These are phyloP conservation scores for Clitopilus hobsonii DNA, from an alignment of 768 basidiomycete genomes.

Conservation along the genomic window DNA sequence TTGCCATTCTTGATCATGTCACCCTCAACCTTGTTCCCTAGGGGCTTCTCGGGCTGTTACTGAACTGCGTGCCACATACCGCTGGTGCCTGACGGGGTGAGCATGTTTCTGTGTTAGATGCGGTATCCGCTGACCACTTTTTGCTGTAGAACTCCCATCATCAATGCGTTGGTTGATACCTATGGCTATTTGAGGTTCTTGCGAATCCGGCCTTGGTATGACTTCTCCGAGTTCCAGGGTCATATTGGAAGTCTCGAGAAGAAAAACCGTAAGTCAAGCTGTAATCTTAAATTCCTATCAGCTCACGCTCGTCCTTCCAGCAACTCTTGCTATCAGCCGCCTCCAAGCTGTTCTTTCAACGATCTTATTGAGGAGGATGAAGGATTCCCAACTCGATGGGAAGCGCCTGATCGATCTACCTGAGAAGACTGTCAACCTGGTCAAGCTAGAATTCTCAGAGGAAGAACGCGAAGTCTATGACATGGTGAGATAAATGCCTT, in stretches of 20 bases:
- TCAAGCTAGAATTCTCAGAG: slow-evolving; percentile 48
- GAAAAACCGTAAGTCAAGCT: slow-evolving; percentile 39
- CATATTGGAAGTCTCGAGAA: slow-evolving; percentile 39
- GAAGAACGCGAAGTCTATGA: slow-evolving; percentile 66
- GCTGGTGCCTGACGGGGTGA: slow-evolving; percentile 68
- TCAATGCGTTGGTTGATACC: slow-evolving; percentile 55
- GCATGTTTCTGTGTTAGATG: slow-evolving; percentile 4
- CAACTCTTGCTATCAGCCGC: slow-evolving; percentile 49
- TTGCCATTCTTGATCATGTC: background rate
- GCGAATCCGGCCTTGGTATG: slow-evolving; percentile 42
- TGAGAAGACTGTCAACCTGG: slow-evolving; percentile 44
- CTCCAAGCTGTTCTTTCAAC: slow-evolving; percentile 53
- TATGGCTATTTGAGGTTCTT: slow-evolving; percentile 44
- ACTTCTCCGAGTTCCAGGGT: slow-evolving; percentile 34
- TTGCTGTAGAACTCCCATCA: slow-evolving; percentile 53
- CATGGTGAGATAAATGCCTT: too few species aligned
- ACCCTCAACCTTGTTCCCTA: slow-evolving; percentile 11
- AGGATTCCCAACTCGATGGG: slow-evolving; percentile 60
- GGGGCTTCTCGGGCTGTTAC: slow-evolving; percentile 52
- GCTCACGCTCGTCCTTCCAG: slow-evolving; percentile 19
- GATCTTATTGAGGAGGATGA: slow-evolving; percentile 59
- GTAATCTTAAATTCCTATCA: background rate
- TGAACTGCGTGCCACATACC: slow-evolving; percentile 44
- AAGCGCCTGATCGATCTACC: slow-evolving; percentile 65
- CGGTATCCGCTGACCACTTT: background rate